Evolutionary conservation across 225 moss, liverwort and hornwort genomes (phyloP).

Genomic region (Polytrichum formosum): DNA sequence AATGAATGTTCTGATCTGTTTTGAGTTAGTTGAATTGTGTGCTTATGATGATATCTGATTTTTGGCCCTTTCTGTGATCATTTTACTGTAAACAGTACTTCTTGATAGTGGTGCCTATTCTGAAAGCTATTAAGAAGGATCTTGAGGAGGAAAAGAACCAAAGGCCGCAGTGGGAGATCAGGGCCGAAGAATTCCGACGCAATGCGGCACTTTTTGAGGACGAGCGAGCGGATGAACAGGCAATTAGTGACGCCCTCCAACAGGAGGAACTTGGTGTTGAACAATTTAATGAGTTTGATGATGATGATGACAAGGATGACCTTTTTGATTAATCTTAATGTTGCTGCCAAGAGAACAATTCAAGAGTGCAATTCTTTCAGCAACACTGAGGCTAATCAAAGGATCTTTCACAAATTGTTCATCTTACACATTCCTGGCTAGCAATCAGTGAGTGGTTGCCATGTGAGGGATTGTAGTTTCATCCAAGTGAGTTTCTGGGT

Average conservation of each 20-base stretch:
- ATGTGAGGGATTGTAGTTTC: no score
- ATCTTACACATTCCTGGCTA: background rate
- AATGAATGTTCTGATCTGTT: no score
- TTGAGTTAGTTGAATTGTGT: no score
- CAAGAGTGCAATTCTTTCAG: background rate
- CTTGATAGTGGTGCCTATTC: conserved; percentile 72
- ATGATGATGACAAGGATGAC: conserved; percentile 49
- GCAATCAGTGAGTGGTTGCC: background rate
- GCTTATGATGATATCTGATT: no score
- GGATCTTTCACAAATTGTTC: background rate
- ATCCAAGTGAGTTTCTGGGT: no score
- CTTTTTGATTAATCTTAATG: conserved; percentile 37
- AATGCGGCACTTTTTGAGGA: conserved; percentile 67
- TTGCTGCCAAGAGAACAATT: background rate
- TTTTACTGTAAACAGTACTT: conserved; percentile 52
- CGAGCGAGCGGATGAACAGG: conserved; percentile 83
- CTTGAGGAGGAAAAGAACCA: conserved; percentile 75
- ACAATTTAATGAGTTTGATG: conserved; percentile 60
- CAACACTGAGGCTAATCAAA: background rate
- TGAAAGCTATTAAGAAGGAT: conserved; percentile 75
- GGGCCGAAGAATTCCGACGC: conserved; percentile 87
- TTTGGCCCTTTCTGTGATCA: no score
- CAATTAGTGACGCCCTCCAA: conserved; percentile 86
- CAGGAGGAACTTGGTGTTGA: conserved; percentile 63
- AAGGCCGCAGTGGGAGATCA: conserved; percentile 88